A percentile compares a stretch with the other conserved stretches of the same genome.
Conservation (phyloP, 2,329 filamentous ascomycete genomes). For the Monilinia vaccinii-corymbosi region DNA sequence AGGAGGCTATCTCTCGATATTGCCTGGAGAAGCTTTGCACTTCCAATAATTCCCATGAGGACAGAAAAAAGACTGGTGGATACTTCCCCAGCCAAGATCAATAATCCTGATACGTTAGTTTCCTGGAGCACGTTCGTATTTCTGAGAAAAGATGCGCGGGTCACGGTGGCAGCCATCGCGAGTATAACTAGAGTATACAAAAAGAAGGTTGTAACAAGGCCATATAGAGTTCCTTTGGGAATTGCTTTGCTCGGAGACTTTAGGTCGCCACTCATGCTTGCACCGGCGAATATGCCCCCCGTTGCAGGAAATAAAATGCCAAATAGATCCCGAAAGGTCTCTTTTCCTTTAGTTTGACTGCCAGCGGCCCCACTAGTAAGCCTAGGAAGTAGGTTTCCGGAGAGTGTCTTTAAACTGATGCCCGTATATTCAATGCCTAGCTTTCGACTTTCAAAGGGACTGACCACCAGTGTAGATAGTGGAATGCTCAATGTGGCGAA, state of each 20-base stretch:
- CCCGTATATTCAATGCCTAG: constrained; percentile 70
- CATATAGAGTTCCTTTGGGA: constrained; percentile 73
- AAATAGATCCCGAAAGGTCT: constrained; percentile 74
- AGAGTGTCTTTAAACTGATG: constrained; percentile 58
- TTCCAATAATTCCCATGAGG: constrained; percentile 78
- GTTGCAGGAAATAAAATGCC: constrained; percentile 72
- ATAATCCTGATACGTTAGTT: constrained; percentile 62
- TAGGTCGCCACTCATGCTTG: constrained; percentile 84
- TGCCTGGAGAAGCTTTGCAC: constrained; percentile 76
- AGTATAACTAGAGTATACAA: constrained; percentile 70
- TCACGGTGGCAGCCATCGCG: constrained; percentile 68
- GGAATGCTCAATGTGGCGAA: constrained; percentile 75
- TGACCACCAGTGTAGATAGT: constrained; percentile 59
- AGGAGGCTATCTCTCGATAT: constrained; percentile 71
- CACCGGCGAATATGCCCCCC: constrained; percentile 56
- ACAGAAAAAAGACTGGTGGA: constrained; percentile 78
- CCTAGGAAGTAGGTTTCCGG: constrained; percentile 62
- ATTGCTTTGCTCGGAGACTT: constrained; percentile 77
- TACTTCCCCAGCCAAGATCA: constrained; percentile 75
- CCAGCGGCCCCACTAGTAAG: constrained; percentile 54
- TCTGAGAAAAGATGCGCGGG: constrained; percentile 59
- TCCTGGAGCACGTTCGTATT: constrained; percentile 70
- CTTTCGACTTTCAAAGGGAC: constrained; percentile 55
- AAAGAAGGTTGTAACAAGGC: constrained; percentile 65
- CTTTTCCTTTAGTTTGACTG: constrained; percentile 50